A percentile compares a stretch with the other conserved stretches of the same genome.
Evolutionary conservation across 305 asterid species (phyloP).

Genomic region (Euphrasia arctica): DNA sequence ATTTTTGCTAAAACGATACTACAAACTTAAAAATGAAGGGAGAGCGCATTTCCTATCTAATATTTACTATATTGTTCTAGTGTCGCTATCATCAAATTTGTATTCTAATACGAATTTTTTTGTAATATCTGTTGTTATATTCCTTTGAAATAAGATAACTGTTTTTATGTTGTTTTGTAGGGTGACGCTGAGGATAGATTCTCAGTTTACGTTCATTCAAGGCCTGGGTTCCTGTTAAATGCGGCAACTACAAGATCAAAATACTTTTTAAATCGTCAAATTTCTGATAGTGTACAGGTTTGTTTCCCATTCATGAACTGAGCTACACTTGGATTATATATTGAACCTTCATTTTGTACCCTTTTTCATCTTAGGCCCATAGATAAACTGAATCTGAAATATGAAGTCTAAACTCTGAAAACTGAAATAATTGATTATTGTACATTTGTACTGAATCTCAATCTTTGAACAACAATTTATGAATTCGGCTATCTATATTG

Average conservation of each 20-base stretch:
- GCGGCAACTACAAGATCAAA: constrained; percentile 56
- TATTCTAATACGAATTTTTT: background rate
- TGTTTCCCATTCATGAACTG: constrained; percentile 19
- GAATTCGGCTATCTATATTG: no score
- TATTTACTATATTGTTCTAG: background rate
- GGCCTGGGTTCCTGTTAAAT: constrained; percentile 67
- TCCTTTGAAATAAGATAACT: background rate
- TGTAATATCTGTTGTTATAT: background rate
- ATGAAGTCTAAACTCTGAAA: no score
- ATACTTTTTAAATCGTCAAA: constrained; percentile 60
- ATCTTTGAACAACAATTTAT: no score
- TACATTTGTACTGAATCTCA: no score
- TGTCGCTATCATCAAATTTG: constrained; percentile 11
- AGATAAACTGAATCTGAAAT: no score
- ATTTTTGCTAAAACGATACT: background rate
- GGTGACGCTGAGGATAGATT: constrained; percentile 55
- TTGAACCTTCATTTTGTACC: background rate
- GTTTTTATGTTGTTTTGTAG: constrained; percentile 35
- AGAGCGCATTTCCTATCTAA: background rate
- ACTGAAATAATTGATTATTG: no score
- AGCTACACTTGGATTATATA: no score
- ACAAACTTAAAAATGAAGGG: background rate
- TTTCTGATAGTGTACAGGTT: constrained; percentile 71
- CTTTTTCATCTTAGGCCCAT: background rate
- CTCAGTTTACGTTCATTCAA: constrained; percentile 61